These are phyloP conservation scores for Alloascoidea hylecoeti DNA, from an alignment of 805 yeast genomes.

Conservation along the genomic window DNA sequence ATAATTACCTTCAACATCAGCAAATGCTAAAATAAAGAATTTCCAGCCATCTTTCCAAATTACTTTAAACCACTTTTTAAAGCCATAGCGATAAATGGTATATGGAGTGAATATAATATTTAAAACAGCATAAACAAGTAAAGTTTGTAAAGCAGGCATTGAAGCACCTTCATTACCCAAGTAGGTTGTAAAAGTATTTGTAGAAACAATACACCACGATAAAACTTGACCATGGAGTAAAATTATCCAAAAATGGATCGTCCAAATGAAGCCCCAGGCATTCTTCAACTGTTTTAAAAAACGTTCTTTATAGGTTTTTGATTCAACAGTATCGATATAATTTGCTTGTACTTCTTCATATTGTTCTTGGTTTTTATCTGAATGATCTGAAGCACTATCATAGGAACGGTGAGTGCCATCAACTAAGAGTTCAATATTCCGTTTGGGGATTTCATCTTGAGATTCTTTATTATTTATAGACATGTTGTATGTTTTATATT, in stretches of 20 bases:
- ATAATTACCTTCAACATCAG: conserved; percentile 31
- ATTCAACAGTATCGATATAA: no score
- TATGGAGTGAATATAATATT: conserved; percentile 22
- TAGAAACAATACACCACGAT: conserved; percentile 24
- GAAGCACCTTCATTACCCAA: conserved; percentile 21
- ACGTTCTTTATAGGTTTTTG: no score
- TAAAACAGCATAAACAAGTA: conserved; percentile 23
- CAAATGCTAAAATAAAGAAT: conserved; percentile 25
- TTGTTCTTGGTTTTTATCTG: no score
- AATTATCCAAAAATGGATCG: conserved; percentile 24
- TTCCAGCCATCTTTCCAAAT: conserved; percentile 24
- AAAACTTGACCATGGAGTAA: conserved; percentile 25
- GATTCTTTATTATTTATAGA: no score
- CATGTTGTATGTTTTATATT: no score
- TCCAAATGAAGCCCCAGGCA: conserved; percentile 10
- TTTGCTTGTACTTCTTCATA: no score
- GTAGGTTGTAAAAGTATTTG: conserved; percentile 26
- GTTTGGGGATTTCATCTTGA: no score
- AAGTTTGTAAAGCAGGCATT: conserved; percentile 28
- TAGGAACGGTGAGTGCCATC: no score
- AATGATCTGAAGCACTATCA: no score
- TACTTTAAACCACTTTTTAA: conserved; percentile 18
- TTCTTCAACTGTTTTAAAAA: neutral
- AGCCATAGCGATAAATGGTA: conserved; percentile 23
- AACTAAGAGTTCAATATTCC: no score